Base-by-base conservation (phyloP, 352 stramenopile genomes). In the Globisporangium camurandrum region DNA sequence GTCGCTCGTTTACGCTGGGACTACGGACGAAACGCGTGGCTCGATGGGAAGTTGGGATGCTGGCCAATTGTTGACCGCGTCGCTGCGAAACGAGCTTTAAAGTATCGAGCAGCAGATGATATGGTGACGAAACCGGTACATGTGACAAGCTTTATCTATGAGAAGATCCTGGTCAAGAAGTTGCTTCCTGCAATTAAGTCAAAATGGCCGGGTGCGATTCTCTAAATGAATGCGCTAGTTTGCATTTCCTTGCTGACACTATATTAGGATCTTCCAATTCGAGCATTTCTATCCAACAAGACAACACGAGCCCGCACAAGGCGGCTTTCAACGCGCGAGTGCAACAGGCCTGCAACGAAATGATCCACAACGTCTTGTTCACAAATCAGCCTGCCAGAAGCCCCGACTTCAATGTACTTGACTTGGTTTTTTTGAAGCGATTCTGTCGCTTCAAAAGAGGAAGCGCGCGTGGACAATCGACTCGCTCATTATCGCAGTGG, bases 361-460 rank as follows among this genome's bases (percentile, higher is more conserved):
- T 28, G 7, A 19, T 22, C 20, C 49, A 44, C 49, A 17, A 49
- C 30, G 3, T 22, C 12, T 20, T 12, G 8, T 43, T 55, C 14
- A n/a, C 20, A 11, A 37, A 10, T 20, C 50, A 56, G 41, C 41
- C 41, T 12, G 28, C 50, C 11, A 23, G 31, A 5, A 50, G 19
- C 19, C 41, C 33, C 1, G 39, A 56, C 38, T 16, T 45, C 4
- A 50, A 56, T 16, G 39, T 44, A n/a, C 16, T 56, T 3, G 20
- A 49, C 23, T 50, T 3, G 50, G 31, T 3, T 26, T 56, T 17
- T 56, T 46, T 14, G 45, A 43, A 14, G n/a, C 30, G 26, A 44
- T 56, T 11, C 41, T 50, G 9, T 26, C 22, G 16, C 14, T 46
- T 6, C 47, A 54, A 22, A 24, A 41, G 10, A 6, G 22, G 4